These are phyloP conservation scores for Sclerotinia glacialis DNA, from an alignment of 2,329 filamentous ascomycete species.

Conservation along the genomic window DNA sequence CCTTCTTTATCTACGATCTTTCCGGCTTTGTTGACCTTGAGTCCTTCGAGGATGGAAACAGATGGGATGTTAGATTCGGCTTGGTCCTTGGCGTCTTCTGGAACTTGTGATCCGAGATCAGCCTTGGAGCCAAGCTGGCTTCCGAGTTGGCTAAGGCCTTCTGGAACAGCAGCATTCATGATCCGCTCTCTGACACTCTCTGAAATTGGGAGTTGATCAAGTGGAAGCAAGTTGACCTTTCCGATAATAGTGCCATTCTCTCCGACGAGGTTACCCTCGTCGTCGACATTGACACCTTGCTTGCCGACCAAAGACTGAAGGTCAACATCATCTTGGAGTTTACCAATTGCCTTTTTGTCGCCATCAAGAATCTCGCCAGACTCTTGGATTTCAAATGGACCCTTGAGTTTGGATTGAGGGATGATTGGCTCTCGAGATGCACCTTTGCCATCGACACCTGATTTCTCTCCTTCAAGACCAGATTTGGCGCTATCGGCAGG, in stretches of 20 bases:
- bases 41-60: slow-evolving; percentile 46
- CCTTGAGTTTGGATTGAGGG: slow-evolving; percentile 18
- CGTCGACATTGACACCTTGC: slow-evolving; percentile 53
- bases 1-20: slow-evolving; percentile 51
- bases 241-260: slow-evolving; percentile 60
- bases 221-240: slow-evolving; percentile 42
- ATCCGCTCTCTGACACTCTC: slow-evolving; percentile 17
- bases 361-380: slow-evolving; percentile 18
- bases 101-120: slow-evolving; percentile 13
- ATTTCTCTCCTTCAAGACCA: slow-evolving; percentile 31
- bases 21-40: slow-evolving; percentile 56
- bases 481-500: slow-evolving; percentile 20
- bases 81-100: slow-evolving; percentile 45
- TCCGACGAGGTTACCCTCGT: slow-evolving; percentile 57
- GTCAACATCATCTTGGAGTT: slow-evolving; percentile 18
- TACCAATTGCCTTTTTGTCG: slow-evolving; percentile 17
- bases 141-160: slow-evolving; percentile 7
- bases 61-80: slow-evolving; percentile 46
- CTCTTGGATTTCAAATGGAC: slow-evolving; percentile 21
- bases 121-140: slow-evolving; percentile 14
- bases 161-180: slow-evolving; percentile 12
- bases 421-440: not conserved
- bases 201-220: slow-evolving; percentile 19
- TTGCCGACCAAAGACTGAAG: slow-evolving; percentile 14
- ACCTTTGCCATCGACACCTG: slow-evolving; percentile 36